These are phyloP conservation scores for Lepiota brunneoincarnata DNA, from an alignment of 768 basidiomycete species.

Conservation along the genomic window DNA sequence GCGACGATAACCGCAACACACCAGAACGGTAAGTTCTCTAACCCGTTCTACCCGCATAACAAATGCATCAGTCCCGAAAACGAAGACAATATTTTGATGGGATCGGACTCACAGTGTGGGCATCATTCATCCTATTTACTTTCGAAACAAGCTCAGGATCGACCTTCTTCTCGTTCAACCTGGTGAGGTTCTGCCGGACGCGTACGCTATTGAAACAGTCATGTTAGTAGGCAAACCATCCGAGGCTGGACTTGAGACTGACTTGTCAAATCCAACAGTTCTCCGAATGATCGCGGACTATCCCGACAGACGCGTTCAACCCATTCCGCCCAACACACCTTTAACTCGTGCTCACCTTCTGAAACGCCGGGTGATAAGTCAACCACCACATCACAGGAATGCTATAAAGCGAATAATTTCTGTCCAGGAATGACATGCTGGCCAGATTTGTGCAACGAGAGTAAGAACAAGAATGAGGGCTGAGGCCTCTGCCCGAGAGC, in stretches of 20 bases:
- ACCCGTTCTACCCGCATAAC: constrained; percentile 18
- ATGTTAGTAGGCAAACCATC: too few relatives aligned
- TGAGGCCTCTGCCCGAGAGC: too few relatives aligned
- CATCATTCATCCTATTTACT: background rate
- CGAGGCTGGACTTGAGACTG: too few relatives aligned
- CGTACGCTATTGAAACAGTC: background rate
- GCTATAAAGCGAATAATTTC: background rate
- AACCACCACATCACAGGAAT: background rate
- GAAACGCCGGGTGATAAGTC: background rate
- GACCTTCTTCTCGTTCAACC: background rate
- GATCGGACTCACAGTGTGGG: background rate
- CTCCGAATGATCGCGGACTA: too few relatives aligned
- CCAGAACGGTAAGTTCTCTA: constrained; percentile 22
- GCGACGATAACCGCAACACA: constrained; percentile 19
- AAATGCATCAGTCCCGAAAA: background rate
- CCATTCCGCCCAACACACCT: too few relatives aligned
- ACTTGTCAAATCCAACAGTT: too few relatives aligned
- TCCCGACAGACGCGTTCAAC: too few relatives aligned
- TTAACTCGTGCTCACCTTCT: background rate
- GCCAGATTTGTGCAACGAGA: background rate
- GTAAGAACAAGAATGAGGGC: too few relatives aligned
- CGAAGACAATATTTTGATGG: background rate
- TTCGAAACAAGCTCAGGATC: background rate
- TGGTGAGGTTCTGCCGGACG: background rate
- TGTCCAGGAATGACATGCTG: background rate